Percentiles rank a stretch among this genome's conserved stretches.
These are phyloP conservation scores for Fusarium sp. DNA, from an alignment of 2,329 filamentous ascomycete genomes.

Conservation along the genomic window DNA sequence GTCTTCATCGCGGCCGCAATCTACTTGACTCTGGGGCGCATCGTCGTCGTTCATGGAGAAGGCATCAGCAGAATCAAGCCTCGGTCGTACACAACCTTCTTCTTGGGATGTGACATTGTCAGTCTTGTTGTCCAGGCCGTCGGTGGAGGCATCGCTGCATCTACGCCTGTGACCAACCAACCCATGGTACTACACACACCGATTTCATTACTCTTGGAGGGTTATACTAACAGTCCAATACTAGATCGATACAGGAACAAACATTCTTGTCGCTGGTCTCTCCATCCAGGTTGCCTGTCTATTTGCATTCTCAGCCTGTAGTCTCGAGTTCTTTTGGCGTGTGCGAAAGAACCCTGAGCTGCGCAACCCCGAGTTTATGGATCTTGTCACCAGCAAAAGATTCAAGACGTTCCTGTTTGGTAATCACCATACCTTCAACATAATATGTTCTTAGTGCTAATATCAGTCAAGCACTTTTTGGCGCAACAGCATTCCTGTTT, in stretches of 20 bases:
- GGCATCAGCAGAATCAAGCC: conserved; percentile 31
- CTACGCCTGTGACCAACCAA: conserved; percentile 32
- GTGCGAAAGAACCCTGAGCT: conserved; percentile 26
- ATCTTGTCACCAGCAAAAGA: conserved; percentile 26
- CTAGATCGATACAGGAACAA: conserved; percentile 33
- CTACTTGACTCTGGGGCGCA: conserved; percentile 45
- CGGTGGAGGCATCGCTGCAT: conserved; percentile 37
- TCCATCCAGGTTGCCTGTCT: conserved; percentile 36
- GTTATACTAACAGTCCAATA: background rate
- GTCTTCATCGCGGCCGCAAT: conserved; percentile 46
- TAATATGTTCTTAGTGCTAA: background rate
- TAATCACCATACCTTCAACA: background rate
- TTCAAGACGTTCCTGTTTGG: conserved; percentile 31
- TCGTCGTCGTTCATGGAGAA: conserved; percentile 41
- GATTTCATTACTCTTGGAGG: background rate
- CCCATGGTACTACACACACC: conserved; percentile 16
- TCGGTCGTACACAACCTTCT: conserved; percentile 31
- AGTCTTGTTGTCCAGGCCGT: conserved; percentile 37
- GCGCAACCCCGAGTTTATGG: conserved; percentile 23
- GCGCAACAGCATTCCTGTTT: conserved; percentile 23
- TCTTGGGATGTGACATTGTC: conserved; percentile 37
- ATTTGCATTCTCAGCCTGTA: conserved; percentile 35
- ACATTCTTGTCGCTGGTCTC: conserved; percentile 39
- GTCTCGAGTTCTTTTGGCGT: conserved; percentile 36
- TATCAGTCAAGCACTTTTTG: conserved; percentile 14